Evolutionary conservation across 257 asterid species (phyloP).

Genomic region (Solanum chiquidenum): DNA sequence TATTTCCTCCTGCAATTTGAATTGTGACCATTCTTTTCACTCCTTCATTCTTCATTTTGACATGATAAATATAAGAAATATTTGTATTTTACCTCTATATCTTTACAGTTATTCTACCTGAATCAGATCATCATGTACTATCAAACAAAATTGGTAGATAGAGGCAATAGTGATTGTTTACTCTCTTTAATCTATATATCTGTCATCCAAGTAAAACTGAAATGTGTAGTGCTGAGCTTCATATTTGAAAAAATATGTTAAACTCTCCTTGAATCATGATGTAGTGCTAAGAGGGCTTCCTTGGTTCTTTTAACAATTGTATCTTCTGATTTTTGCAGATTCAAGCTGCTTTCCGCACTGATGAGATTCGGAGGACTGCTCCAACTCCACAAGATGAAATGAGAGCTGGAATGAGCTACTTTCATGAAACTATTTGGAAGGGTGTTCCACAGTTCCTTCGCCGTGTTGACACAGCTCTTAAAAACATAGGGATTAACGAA

Average conservation of each 20-base stretch:
- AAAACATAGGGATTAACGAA: constrained; percentile 33
- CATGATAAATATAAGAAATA: background rate
- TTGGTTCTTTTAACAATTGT: background rate
- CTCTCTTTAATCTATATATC: background rate
- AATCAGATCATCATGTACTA: background rate
- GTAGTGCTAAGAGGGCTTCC: background rate
- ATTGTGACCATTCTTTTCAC: background rate
- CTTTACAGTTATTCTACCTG: background rate
- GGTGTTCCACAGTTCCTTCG: constrained; percentile 45
- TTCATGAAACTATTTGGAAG: constrained; percentile 47
- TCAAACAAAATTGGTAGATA: background rate
- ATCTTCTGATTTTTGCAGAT: constrained; percentile 8
- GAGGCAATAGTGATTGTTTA: background rate
- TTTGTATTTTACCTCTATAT: background rate
- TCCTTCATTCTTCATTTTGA: background rate
- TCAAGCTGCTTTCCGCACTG: constrained; percentile 51
- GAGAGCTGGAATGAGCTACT: constrained; percentile 57
- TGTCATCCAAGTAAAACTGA: background rate
- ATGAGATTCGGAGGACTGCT: constrained; percentile 44
- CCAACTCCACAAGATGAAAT: constrained; percentile 52
- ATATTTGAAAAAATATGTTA: background rate
- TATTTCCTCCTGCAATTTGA: background rate
- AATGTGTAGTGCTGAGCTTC: background rate
- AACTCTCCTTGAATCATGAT: background rate
- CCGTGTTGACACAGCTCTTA: constrained; percentile 42